Evolutionary conservation across 1,139 yeast species (phyloP).

Genomic region (Yamadazyma siamensis): DNA sequence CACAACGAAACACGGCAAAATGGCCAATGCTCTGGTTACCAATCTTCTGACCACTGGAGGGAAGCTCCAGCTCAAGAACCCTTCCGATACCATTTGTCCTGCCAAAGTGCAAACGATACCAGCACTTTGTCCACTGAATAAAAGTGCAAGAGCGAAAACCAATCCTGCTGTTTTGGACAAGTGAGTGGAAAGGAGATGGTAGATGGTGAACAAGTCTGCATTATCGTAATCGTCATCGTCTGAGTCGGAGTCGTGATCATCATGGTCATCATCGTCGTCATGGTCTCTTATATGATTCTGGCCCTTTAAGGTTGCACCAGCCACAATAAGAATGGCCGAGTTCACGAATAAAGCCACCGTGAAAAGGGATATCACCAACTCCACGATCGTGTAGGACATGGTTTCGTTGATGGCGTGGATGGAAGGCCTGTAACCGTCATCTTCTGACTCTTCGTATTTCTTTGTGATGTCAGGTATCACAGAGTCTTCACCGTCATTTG

Average conservation of each 20-base stretch:
- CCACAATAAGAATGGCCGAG: conserved; percentile 71
- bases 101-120: conserved; percentile 98
- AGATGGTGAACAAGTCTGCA: conserved; percentile 86
- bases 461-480: neutral
- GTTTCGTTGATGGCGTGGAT: conserved; percentile 64
- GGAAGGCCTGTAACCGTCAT: conserved; percentile 58
- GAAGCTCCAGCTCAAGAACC: conserved; percentile 80
- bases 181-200: conserved; percentile 66
- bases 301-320: conserved; percentile 65
- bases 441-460: conserved; percentile 7
- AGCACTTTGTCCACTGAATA: conserved; percentile 96
- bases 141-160: conserved; percentile 84
- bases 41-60: conserved; percentile 85
- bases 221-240: conserved; percentile 42
- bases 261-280: conserved; percentile 8
- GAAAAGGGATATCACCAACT: conserved; percentile 61
- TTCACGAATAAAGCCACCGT: conserved; percentile 80
- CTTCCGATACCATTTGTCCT: conserved; percentile 96
- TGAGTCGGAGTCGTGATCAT: conserved; percentile 47
- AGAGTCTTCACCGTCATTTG: neutral
- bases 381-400: conserved; percentile 63
- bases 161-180: conserved; percentile 91
- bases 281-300: conserved; percentile 5
- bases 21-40: conserved; percentile 79
- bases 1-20: conserved; percentile 82